These are phyloP conservation scores for Cercophora sp. DNA, from an alignment of 495 filamentous ascomycete species.

Conservation along the genomic window DNA sequence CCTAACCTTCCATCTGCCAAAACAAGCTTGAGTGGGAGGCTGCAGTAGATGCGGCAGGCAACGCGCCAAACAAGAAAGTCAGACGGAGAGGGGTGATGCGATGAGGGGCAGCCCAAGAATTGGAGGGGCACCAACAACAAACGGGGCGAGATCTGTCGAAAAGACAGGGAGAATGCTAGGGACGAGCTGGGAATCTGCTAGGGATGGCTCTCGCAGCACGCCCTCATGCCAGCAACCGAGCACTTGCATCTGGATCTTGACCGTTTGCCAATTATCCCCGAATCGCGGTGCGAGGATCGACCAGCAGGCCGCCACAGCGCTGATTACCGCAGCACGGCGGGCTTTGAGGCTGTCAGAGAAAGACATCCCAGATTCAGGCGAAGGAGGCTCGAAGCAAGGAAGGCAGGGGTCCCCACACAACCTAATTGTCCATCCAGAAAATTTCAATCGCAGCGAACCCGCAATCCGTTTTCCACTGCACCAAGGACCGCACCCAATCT, in stretches of 20 bases:
- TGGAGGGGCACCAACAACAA: neutral
- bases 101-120: neutral
- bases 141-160: neutral
- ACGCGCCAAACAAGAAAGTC: too few species aligned
- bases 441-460: conserved; percentile 26
- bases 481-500: neutral
- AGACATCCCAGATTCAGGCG: conserved; percentile 19
- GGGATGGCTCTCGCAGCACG: conserved; percentile 1
- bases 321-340: conserved; percentile 15
- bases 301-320: conserved; percentile 7
- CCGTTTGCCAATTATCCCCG: conserved; percentile 6
- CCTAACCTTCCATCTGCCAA: too few species aligned
- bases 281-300: conserved; percentile 11
- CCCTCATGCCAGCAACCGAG: conserved; percentile 25
- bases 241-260: conserved; percentile 18
- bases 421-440: conserved; percentile 24
- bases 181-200: too few species aligned
- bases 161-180: too few species aligned
- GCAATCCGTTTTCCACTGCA: conserved; percentile 19
- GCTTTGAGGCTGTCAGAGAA: conserved; percentile 20
- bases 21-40: too few species aligned
- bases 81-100: neutral
- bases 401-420: conserved; percentile 30
- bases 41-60: too few species aligned
- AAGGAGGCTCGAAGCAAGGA: conserved; percentile 12